Percentiles rank a stretch among this genome's conserved stretches.
phyloP scores from a whole-genome alignment of 2,329 filamentous ascomycete genomes.

The Neofusicoccum sp. region DNA sequence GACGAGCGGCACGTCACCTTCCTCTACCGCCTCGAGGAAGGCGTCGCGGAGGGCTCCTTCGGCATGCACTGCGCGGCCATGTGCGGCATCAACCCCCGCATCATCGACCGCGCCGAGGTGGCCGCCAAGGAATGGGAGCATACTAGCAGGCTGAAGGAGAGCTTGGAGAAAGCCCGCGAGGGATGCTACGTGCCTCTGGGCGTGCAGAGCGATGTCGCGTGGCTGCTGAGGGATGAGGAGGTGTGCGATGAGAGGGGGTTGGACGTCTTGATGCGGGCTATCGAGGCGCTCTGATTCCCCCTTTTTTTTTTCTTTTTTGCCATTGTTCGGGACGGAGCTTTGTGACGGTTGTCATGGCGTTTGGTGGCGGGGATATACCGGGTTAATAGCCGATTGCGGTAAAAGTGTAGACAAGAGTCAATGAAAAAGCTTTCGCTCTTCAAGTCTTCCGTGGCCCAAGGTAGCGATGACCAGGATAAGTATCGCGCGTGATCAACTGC shows the following conservation, averaged over 20 bases:
- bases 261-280: constrained; percentile 57
- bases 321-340: neutral
- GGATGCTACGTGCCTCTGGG: constrained; percentile 82
- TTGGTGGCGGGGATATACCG: too few species aligned
- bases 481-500: too few species aligned
- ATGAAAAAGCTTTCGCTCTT: too few species aligned
- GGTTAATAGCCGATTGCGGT: too few species aligned
- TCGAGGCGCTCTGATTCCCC: constrained; percentile 42
- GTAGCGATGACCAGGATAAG: too few species aligned
- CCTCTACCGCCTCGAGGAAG: constrained; percentile 88
- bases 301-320: neutral
- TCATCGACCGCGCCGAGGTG: constrained; percentile 83
- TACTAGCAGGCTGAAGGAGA: constrained; percentile 85
- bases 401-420: too few species aligned
- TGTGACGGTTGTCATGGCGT: neutral
- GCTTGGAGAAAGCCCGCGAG: constrained; percentile 65
- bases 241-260: constrained; percentile 49
- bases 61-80: constrained; percentile 99
- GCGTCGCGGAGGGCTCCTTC: constrained; percentile 93
- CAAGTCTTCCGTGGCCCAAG: too few species aligned
- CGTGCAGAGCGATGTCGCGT: constrained; percentile 81
- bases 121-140: constrained; percentile 94
- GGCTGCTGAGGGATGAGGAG: constrained; percentile 61
- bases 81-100: constrained; percentile 83
- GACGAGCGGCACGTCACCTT: constrained; percentile 94